A percentile compares a stretch with the other conserved stretches of the same genome.
phyloP scores from a whole-genome alignment of 108 stramenopile genomes.

The Pelagomonas calceolata region DNA sequence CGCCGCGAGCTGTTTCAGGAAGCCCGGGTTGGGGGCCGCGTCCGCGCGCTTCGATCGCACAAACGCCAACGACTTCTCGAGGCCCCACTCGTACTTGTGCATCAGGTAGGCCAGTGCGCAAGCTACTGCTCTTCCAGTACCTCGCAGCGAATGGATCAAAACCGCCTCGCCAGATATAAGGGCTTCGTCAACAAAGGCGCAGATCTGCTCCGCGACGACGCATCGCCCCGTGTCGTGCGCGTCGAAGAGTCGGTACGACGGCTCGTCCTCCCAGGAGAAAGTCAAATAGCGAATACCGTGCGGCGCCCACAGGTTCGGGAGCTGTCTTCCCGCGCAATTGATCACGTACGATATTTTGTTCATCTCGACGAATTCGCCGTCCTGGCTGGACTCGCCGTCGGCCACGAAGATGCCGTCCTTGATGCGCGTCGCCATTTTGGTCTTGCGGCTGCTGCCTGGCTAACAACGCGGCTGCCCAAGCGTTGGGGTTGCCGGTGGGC shows the following conservation, averaged over 20 bases:
- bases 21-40: constrained; percentile 34
- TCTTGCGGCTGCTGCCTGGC: too few relatives aligned
- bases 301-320: constrained; percentile 40
- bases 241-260: constrained; percentile 28
- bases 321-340: constrained; percentile 40
- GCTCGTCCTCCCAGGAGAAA: constrained; percentile 37
- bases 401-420: constrained; percentile 46
- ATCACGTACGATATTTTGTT: constrained; percentile 46
- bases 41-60: constrained; percentile 34
- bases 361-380: constrained; percentile 42
- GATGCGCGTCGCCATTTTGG: constrained; percentile 44
- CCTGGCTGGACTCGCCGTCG: constrained; percentile 39
- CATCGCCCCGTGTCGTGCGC: constrained; percentile 7
- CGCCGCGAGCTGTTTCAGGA: constrained; percentile 28
- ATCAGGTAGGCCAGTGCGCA: constrained; percentile 34
- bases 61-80: constrained; percentile 41
- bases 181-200: constrained; percentile 35
- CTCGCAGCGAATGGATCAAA: constrained; percentile 26
- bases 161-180: constrained; percentile 21
- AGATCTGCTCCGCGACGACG: constrained; percentile 28
- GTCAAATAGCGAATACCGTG: constrained; percentile 39
- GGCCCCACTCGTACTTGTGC: constrained; percentile 41
- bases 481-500: too few relatives aligned
- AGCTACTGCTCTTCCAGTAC: constrained; percentile 24
- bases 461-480: too few relatives aligned